Conservation (phyloP, 2,329 filamentous ascomycete species). For the Lachnellula subtilissima region DNA sequence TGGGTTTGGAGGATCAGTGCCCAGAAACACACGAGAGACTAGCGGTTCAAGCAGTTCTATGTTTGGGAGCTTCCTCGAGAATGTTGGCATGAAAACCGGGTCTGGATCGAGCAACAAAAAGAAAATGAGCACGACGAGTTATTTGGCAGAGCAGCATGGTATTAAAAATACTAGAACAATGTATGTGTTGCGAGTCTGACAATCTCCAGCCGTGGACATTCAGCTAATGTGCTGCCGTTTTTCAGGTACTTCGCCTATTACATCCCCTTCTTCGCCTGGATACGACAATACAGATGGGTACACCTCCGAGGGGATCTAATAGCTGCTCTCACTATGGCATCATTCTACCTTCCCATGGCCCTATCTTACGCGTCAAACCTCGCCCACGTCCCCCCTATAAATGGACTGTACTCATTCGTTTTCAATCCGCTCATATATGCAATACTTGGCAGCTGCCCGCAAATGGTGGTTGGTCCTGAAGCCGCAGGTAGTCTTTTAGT, state of each 20-base stretch:
- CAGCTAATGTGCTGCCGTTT: constrained; percentile 10
- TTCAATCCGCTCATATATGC: constrained; percentile 91
- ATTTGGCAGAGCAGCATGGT: constrained; percentile 67
- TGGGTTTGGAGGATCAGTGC: constrained; percentile 21
- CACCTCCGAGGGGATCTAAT: constrained; percentile 84
- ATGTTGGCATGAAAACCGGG: constrained; percentile 21
- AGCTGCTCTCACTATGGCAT: constrained; percentile 91
- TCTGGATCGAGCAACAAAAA: constrained; percentile 36
- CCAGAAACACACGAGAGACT: constrained; percentile 7
- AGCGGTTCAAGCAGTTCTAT: constrained; percentile 17
- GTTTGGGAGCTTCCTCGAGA: constrained; percentile 22
- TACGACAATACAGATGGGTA: constrained; percentile 75
- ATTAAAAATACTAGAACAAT: constrained; percentile 69
- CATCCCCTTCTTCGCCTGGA: constrained; percentile 85
- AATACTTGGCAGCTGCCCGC: constrained; percentile 82
- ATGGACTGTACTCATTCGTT: constrained; percentile 90
- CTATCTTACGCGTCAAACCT: constrained; percentile 90
- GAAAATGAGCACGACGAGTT: constrained; percentile 68
- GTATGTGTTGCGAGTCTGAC: constrained; percentile 43
- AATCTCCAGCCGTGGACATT: neutral
- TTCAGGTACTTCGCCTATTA: constrained; percentile 87
- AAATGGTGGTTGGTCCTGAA: constrained; percentile 92
- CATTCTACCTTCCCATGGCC: constrained; percentile 96
- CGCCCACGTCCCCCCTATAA: constrained; percentile 86
- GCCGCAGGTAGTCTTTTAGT: constrained; percentile 88